Evolutionary conservation across 2,329 filamentous ascomycete genomes (phyloP).

Genomic region (Epichloe glyceriae): DNA sequence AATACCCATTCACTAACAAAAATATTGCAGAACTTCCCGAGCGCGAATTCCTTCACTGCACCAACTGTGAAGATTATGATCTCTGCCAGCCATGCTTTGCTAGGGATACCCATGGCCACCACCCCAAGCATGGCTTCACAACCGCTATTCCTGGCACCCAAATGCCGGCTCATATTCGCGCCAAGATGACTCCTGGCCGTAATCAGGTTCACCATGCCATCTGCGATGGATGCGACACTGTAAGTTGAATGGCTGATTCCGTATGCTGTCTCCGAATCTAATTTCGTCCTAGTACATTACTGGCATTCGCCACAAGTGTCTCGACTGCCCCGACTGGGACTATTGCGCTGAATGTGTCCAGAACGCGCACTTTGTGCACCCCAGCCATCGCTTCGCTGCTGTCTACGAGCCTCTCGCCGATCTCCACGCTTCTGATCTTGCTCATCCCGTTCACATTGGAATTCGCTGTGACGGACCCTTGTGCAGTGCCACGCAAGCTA

Average conservation of each 20-base stretch:
- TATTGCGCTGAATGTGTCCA: conserved; percentile 70
- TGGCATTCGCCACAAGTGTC: conserved; percentile 90
- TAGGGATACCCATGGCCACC: conserved; percentile 70
- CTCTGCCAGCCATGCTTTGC: conserved; percentile 75
- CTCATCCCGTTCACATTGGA: conserved; percentile 52
- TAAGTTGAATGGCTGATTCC: conserved; percentile 15
- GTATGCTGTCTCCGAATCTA: neutral
- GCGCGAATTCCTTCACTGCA: conserved; percentile 73
- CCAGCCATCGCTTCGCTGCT: conserved; percentile 75
- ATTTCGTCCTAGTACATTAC: conserved; percentile 44
- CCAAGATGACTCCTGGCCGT: conserved; percentile 65
- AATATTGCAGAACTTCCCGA: conserved; percentile 50
- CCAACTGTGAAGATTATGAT: conserved; percentile 77
- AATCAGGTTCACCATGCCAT: conserved; percentile 75
- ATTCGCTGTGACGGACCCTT: conserved; percentile 93
- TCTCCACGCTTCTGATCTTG: conserved; percentile 8
- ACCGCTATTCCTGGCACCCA: conserved; percentile 51
- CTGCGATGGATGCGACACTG: conserved; percentile 79
- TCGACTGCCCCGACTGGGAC: conserved; percentile 95
- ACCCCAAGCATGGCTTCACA: conserved; percentile 72
- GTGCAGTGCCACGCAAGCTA: conserved; percentile 47
- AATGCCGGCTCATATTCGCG: conserved; percentile 47
- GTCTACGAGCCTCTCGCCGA: conserved; percentile 58
- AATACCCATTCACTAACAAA: neutral
- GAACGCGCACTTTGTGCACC: conserved; percentile 56